Conservation (phyloP, 2,329 filamentous ascomycete genomes). For the Macrophomina phaseolina region DNA sequence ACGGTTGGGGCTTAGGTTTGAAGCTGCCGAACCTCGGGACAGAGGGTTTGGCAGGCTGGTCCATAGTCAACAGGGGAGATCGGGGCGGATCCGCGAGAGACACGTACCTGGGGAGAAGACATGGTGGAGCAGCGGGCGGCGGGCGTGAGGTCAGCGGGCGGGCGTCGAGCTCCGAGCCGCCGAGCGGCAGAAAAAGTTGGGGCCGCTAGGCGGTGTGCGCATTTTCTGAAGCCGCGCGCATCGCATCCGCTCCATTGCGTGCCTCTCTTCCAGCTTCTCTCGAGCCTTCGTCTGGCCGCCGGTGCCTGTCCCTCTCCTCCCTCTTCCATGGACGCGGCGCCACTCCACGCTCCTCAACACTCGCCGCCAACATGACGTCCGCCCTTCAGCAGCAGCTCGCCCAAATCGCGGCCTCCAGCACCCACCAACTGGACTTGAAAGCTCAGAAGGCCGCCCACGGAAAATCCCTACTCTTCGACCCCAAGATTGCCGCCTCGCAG, state of each 20-base stretch:
- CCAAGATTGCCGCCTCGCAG: constrained; percentile 81
- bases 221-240: constrained; percentile 20
- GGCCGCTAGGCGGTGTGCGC: constrained; percentile 3
- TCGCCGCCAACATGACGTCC: constrained; percentile 68
- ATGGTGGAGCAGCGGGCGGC: neutral
- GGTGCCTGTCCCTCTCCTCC: constrained; percentile 21
- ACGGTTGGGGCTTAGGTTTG: constrained; percentile 53
- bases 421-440: constrained; percentile 88
- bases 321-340: constrained; percentile 37
- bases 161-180: constrained; percentile 1
- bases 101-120: constrained; percentile 22
- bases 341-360: neutral
- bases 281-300: constrained; percentile 27
- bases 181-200: constrained; percentile 23
- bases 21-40: constrained; percentile 80
- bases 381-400: constrained; percentile 93
- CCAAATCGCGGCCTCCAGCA: constrained; percentile 87
- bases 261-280: neutral
- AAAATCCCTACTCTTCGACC: constrained; percentile 93
- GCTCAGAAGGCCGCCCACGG: constrained; percentile 90
- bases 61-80: constrained; percentile 19
- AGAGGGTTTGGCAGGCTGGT: constrained; percentile 32
- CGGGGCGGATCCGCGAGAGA: neutral
- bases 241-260: constrained; percentile 19
- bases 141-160: constrained; percentile 18